Conservation (phyloP, 306 rosid genomes). For the Castanea crenata region DNA sequence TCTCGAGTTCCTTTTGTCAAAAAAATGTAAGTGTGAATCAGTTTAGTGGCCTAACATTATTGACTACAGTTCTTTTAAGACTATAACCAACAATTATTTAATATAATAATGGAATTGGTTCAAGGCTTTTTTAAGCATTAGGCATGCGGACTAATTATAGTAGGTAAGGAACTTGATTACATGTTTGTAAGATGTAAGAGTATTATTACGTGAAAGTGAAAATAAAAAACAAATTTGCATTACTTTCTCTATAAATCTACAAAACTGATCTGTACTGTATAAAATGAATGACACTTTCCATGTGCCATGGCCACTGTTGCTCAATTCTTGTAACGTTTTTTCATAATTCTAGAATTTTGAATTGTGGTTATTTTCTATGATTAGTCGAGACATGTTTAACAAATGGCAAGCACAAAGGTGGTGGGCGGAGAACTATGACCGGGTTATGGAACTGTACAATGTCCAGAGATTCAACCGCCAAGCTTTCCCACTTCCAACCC, state of each 20-base stretch:
- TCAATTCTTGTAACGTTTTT: neutral
- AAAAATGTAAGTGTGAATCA: conserved; percentile 37
- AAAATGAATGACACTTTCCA: neutral
- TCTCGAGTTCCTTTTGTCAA: conserved; percentile 47
- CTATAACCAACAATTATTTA: conserved; percentile 20
- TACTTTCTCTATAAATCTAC: neutral
- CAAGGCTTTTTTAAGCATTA: conserved; percentile 18
- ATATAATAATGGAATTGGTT: conserved; percentile 9
- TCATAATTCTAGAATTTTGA: conserved; percentile 11
- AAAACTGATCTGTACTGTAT: neutral
- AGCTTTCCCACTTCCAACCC: conserved; percentile 54
- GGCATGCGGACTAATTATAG: conserved; percentile 25
- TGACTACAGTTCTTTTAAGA: conserved; percentile 21
- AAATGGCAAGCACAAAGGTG: conserved; percentile 60
- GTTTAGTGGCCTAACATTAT: conserved; percentile 31
- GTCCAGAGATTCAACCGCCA: conserved; percentile 52
- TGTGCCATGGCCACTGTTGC: conserved; percentile 2
- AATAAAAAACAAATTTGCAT: neutral
- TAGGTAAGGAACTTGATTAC: neutral
- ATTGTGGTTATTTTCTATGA: conserved; percentile 25
- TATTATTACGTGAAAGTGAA: conserved; percentile 6
- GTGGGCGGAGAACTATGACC: conserved; percentile 61
- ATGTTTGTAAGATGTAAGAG: neutral
- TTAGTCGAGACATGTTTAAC: conserved; percentile 53
- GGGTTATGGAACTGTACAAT: conserved; percentile 56